These are phyloP conservation scores for Pulveroboletus sp. DNA, from an alignment of 768 basidiomycete genomes.

Conservation along the genomic window DNA sequence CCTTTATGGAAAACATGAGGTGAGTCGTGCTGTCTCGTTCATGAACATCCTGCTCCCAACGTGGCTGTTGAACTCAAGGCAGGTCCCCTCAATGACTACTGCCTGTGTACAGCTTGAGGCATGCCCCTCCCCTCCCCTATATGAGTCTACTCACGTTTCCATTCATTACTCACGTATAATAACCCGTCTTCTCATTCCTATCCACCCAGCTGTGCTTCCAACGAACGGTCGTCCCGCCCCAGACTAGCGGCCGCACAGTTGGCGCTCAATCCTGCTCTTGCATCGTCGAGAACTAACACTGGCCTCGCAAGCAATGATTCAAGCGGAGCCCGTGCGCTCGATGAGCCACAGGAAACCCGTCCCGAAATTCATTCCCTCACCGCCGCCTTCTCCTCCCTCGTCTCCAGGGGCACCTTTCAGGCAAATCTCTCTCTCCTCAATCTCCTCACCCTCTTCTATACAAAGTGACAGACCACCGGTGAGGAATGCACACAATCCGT, in stretches of 20 bases:
- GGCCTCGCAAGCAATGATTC: constrained; percentile 22
- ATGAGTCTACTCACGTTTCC: constrained; percentile 25
- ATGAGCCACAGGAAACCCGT: constrained; percentile 72
- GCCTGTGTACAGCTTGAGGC: constrained; percentile 31
- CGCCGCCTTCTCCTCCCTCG: constrained; percentile 40
- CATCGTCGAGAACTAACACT: constrained; percentile 3
- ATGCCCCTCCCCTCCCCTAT: constrained; percentile 24
- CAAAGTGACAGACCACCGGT: constrained; percentile 30
- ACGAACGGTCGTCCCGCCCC: constrained; percentile 13
- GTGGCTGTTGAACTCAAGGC: constrained; percentile 34
- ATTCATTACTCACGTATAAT: constrained; percentile 29
- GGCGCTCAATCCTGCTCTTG: constrained; percentile 10
- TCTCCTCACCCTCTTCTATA: constrained; percentile 18
- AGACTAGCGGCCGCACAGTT: constrained; percentile 7
- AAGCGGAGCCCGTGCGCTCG: constrained; percentile 26
- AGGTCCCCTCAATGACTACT: constrained; percentile 29
- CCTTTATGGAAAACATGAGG: constrained; percentile 36
- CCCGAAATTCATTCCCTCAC: constrained; percentile 62
- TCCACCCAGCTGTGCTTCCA: constrained; percentile 23
- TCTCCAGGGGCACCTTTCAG: constrained; percentile 32
- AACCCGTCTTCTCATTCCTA: constrained; percentile 26
- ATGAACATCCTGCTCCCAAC: constrained; percentile 30
- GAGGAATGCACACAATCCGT: constrained; percentile 9
- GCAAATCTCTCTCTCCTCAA: constrained; percentile 27
- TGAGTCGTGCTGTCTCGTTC: constrained; percentile 31